Evolutionary conservation across 2,329 filamentous ascomycete genomes (phyloP).

Genomic region (Calonectria honghensis): DNA sequence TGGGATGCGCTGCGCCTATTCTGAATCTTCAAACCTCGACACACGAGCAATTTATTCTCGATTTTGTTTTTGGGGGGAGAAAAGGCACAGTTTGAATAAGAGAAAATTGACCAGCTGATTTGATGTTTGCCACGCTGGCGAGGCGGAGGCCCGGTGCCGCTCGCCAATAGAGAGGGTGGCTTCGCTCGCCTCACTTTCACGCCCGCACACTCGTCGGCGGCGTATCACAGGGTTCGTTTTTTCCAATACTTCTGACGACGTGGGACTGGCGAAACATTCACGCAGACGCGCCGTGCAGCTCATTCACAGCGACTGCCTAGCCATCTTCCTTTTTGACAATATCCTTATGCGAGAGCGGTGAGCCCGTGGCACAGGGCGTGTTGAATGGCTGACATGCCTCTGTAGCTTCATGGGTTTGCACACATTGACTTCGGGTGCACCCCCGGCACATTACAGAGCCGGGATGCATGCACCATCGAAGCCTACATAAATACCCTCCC

Average conservation of each 20-base stretch:
- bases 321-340: slow-evolving; percentile 45
- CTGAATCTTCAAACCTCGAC: slow-evolving; percentile 30
- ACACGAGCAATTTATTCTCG: slow-evolving; percentile 6
- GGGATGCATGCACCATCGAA: slow-evolving; percentile 43
- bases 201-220: slow-evolving; percentile 44
- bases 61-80: not conserved
- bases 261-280: slow-evolving; percentile 51
- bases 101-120: slow-evolving; percentile 50
- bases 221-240: slow-evolving; percentile 52
- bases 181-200: slow-evolving; percentile 56
- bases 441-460: slow-evolving; percentile 49
- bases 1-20: slow-evolving; percentile 31
- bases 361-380: slow-evolving; percentile 51
- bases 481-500: slow-evolving; percentile 54
- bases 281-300: slow-evolving; percentile 48
- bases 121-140: slow-evolving; percentile 56
- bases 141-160: slow-evolving; percentile 50
- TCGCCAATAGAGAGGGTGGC: slow-evolving; percentile 53
- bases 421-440: slow-evolving; percentile 52
- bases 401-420: slow-evolving; percentile 49
- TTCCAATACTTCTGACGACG: slow-evolving; percentile 50
- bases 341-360: slow-evolving; percentile 52
- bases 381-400: slow-evolving; percentile 47
- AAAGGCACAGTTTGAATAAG: slow-evolving; percentile 33
- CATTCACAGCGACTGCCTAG: slow-evolving; percentile 46